Percentiles rank a stretch among this genome's conserved stretches.
Evolutionary conservation across 202 grass and related monocot genomes (phyloP).

Genomic region (Digitaria exilis): DNA sequence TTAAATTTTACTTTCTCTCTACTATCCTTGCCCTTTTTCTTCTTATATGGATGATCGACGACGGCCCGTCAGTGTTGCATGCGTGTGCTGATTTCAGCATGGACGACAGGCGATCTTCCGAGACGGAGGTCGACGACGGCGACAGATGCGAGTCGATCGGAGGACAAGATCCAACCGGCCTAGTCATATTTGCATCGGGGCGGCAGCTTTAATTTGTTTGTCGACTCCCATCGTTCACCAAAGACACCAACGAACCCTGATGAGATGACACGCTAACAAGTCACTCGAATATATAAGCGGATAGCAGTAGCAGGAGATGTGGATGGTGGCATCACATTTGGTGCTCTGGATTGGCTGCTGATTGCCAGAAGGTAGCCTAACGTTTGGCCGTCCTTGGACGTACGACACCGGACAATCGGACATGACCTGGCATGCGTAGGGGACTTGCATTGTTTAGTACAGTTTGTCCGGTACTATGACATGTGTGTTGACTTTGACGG

Average conservation of each 20-base stretch:
- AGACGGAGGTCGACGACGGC: background rate
- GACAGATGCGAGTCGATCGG: background rate
- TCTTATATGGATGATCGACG: too few relatives aligned
- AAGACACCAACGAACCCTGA: background rate
- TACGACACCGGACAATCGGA: background rate
- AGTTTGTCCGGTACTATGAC: background rate
- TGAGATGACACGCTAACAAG: background rate
- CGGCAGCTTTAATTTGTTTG: background rate
- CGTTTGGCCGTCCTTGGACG: constrained; percentile 14
- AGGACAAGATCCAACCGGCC: constrained; percentile 4
- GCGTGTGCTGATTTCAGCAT: background rate
- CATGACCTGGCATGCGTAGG: constrained; percentile 13
- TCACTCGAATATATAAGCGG: background rate
- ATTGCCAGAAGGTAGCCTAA: constrained; percentile 11
- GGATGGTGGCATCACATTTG: constrained; percentile 35
- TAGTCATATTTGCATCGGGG: too few relatives aligned
- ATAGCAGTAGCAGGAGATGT: background rate
- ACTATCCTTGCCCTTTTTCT: too few relatives aligned
- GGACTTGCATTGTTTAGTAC: constrained; percentile 25
- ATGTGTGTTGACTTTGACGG: background rate
- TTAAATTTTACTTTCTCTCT: background rate
- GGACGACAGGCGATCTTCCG: background rate
- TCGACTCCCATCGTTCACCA: constrained; percentile 24
- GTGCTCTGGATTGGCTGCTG: background rate
- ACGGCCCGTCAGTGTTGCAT: too few relatives aligned